Evolutionary conservation across 2,329 filamentous ascomycete species (phyloP), one percentile per base, ranked within the genome.

Genomic region (Aspergillus glaucus): DNA sequence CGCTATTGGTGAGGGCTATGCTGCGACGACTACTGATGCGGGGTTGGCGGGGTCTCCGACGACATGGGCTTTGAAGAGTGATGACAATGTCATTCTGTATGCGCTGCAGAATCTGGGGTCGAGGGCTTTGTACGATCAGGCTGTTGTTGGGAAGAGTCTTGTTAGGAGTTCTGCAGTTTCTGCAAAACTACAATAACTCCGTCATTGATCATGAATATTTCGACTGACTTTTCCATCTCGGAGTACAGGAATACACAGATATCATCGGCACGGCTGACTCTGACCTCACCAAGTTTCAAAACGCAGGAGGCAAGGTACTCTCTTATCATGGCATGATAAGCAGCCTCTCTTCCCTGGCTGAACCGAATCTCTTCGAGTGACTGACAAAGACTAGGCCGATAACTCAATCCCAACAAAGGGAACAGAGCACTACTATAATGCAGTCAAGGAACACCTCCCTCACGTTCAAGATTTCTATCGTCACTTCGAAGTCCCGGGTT

Each of bases 11-110:
- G 49, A 47, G 7, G 50, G 49, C 1, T 56, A 46, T 26, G 45
- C 50, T 1, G 45, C 50, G 1, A 48, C 45, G 0, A 47, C 47
- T 9, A 56, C 55, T 3, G 53, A 56, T 43, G 53, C 48, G 1
- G 50, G 53, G 12, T 36, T 52, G 24, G 43, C 6, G 19, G 14
- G 15, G 15, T 30, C 19, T 2, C 50, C 45, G 1, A 14, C 9
- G 12, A 9, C 19, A 21, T 56, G 52, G 54, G 50, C 48, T 21
- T 46, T 54, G 10, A 49, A 10, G 8, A 48, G 48, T 15, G 43
- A 30, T 2, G 53, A 36, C 1, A 51, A 49, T 17, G 12, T 49
- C 2, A 21, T 46, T 14, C 32, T 6, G 6, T 43, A 45, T 2
- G 47, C 47, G n/a, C 12, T 49, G 15, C n/a, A 49, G 14, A 46